Base-by-base conservation (phyloP, 2,329 filamentous ascomycete genomes). In the Fusarium verrucosum region DNA sequence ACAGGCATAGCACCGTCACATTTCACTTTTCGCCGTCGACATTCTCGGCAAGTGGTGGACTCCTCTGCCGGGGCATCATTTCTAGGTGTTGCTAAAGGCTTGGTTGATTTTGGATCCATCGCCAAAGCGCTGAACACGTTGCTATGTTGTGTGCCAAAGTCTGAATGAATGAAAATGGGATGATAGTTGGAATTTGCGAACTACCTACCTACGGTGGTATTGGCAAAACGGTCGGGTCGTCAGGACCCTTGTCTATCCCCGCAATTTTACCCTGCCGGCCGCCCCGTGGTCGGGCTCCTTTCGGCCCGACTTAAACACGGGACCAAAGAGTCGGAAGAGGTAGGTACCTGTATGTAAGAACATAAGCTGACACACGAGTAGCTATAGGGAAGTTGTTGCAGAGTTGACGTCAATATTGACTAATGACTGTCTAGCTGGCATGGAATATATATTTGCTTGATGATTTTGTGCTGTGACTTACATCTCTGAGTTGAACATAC, bases 1-100 rank as follows among this genome's bases (percentile, higher is more conserved):
- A 64, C 61, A 14, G 61, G 61, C 59, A 64, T 64, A 41, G 49
- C 59, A 43, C 61, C 61, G 25, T 64, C 61, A 54, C 61, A 64
- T 46, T 64, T 64, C 23, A 64, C 53, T 46, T 59, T 64, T 14
- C 61, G 61, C 0, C 61, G 59, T n/a, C 59, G 59, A 23, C 61
- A 64, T 64, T 64, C 61, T 42, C 61, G 61, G 26, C 61, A 64
- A 11, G 61, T 45, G 8, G 61, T 59, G 4, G 61, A 49, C 32
- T 64, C 61, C 33, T 64, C 61, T 25, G 61, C 28, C 20, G 53
- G 20, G 5, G 54, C 23, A 22, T 49, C 56, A 23, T 19, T 50
- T n/a, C 47, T 54, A 5, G 55, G 46, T 10, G 44, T 20, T 19
- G 30, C 44, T 49, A 41, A 13, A 1, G 43, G n/a, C 10, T 62